Base-by-base conservation (phyloP, 2,329 filamentous ascomycete species). In the Ceratocystis ficicola region DNA sequence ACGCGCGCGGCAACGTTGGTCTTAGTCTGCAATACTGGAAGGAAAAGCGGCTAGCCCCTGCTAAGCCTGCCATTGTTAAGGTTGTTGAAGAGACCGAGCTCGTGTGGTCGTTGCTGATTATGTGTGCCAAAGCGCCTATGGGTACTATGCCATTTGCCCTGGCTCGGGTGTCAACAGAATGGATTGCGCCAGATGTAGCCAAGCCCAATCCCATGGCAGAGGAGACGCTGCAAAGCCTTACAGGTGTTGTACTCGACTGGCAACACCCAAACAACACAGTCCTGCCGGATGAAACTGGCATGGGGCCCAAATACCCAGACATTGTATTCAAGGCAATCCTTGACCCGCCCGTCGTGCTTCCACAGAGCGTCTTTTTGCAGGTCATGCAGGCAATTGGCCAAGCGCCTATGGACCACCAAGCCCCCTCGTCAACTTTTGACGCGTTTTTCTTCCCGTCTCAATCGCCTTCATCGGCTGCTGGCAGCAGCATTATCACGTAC, bases 1-100 rank as follows among this genome's bases (percentile, higher is more conserved):
- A 94, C 74, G 80, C 81, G 15, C 79, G 84, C 63, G 80, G 81
- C 25, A 82, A 81, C 62, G 77, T 93, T 30, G 90, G 90, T 0
- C 76, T 93, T 66, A 84, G 82, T 62, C 71, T 94, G 48, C 86
- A 90, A 69, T 95, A 93, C 73, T 94, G 89, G 89, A 86, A 84
- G 73, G 81, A 86, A 70, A 77, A 79, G 65, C 79, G 82, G 60
- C 77, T 81, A 60, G 73, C 83, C 17, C 75, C 72, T 2, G 72
- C 71, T 1, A 74, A 70, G 60, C 73, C 74, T 60, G 72, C 74
- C 20, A 73, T 76, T 41, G 73, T 77, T 20, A 71, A 72, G 10
- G 73, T 76, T 36, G 74, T 75, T 41, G 73, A 76, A 30, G 73
- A 77, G 5, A 72, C 71, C 28, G 77, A 80, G 68, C 81, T 78